These are phyloP conservation scores for Thamnidium elegans DNA, from an alignment of 192 early-diverging fungal species.

Conservation along the genomic window DNA sequence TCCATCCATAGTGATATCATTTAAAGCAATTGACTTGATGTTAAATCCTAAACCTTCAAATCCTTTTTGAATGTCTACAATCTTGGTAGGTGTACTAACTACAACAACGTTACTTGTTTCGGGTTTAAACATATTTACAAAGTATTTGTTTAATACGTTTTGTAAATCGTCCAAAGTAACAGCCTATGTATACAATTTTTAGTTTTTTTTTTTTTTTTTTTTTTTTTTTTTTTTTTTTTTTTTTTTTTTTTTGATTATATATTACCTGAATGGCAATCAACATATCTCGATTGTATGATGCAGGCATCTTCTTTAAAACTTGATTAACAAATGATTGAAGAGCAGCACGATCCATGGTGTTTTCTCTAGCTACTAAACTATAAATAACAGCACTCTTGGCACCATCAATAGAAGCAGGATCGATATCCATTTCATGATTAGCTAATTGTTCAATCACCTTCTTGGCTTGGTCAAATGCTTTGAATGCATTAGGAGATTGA, in stretches of 20 bases:
- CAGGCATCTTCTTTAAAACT: conserved; percentile 46
- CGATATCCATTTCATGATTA: conserved; percentile 44
- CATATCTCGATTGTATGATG: conserved; percentile 49
- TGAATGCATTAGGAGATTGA: conserved; percentile 49
- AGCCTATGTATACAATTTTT: conserved; percentile 19
- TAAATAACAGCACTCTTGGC: conserved; percentile 60
- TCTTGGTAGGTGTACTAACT: conserved; percentile 47
- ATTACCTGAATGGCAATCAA: conserved; percentile 48
- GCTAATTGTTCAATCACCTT: conserved; percentile 49
- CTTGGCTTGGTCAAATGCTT: conserved; percentile 52
- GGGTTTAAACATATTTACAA: conserved; percentile 48
- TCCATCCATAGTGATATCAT: conserved; percentile 36
- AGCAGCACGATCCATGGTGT: conserved; percentile 41
- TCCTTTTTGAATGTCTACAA: conserved; percentile 48
- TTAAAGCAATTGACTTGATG: conserved; percentile 43
- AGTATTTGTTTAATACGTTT: conserved; percentile 47
- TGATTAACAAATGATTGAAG: conserved; percentile 49
- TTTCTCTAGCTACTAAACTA: conserved; percentile 44
- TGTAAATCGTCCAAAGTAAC: conserved; percentile 47
- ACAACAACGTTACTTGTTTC: conserved; percentile 50
- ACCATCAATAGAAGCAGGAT: conserved; percentile 47
- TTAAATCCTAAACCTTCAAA: conserved; percentile 48
- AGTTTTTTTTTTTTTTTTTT: background rate
- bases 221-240: background rate
- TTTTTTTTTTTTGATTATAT: no score